Evolutionary conservation across 1,284 basidiomycete species (phyloP).

Genomic region (Heliocybe sulcata): DNA sequence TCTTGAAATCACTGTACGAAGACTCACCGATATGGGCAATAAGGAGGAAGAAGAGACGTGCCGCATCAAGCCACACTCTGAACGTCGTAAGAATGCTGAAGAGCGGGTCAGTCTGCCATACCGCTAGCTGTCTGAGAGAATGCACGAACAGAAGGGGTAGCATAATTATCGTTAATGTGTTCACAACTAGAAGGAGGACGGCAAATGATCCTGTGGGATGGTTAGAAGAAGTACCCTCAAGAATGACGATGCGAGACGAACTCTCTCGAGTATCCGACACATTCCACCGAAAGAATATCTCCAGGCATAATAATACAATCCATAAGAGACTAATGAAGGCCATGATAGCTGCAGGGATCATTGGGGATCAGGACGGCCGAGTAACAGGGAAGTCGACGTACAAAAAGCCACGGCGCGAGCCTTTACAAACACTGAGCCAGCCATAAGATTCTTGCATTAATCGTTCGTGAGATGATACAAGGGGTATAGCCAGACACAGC

Average conservation of each 20-base stretch:
- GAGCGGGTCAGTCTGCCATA: background rate
- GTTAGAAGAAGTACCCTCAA: background rate
- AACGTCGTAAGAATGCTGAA: constrained; percentile 44
- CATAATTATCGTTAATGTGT: constrained; percentile 40
- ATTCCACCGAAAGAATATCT: constrained; percentile 32
- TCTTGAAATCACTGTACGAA: background rate
- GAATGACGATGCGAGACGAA: constrained; percentile 18
- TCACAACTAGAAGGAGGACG: constrained; percentile 35
- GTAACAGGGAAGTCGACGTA: constrained; percentile 18
- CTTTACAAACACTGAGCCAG: constrained; percentile 31
- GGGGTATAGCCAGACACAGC: too few relatives aligned
- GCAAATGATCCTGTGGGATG: constrained; percentile 32
- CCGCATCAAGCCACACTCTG: constrained; percentile 49
- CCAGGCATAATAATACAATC: constrained; percentile 31
- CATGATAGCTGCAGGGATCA: constrained; percentile 23
- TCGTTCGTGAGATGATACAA: background rate
- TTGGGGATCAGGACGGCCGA: background rate
- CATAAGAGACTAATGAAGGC: constrained; percentile 33
- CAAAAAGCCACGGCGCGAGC: constrained; percentile 31
- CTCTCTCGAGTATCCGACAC: constrained; percentile 29
- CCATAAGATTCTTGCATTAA: constrained; percentile 2
- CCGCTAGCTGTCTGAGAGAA: background rate
- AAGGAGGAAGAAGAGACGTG: constrained; percentile 41
- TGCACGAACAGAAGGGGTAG: constrained; percentile 43
- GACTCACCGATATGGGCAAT: constrained; percentile 38